phyloP scores from a whole-genome alignment of 139 green algal genomes.

The Chlamydomonas sp. region DNA sequence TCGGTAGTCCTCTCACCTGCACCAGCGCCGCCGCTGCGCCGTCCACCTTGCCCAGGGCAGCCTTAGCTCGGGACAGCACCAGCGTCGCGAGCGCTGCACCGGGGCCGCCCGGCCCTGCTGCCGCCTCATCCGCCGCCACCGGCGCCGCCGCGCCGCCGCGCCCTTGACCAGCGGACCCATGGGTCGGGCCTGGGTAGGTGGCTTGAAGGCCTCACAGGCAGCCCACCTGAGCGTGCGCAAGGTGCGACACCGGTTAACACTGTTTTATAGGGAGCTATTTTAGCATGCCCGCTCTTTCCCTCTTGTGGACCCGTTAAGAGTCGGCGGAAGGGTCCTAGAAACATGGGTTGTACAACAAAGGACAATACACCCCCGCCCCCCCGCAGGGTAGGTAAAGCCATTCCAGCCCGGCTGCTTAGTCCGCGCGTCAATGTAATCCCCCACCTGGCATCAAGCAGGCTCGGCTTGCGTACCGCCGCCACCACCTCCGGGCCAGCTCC shows the following conservation, averaged over 20 bases:
- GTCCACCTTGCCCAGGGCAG: slow-evolving; percentile 23
- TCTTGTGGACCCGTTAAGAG: too few relatives aligned
- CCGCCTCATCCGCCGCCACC: not conserved
- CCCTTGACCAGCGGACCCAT: not conserved
- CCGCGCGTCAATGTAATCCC: not conserved
- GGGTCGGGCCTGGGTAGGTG: slow-evolving; percentile 14
- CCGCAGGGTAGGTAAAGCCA: not conserved
- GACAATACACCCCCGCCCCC: too few relatives aligned
- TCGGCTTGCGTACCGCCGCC: not conserved
- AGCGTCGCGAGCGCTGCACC: slow-evolving; percentile 35
- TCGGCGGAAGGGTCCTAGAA: too few relatives aligned
- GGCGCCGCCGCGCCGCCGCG: not conserved
- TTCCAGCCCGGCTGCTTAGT: not conserved
- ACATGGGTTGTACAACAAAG: too few relatives aligned
- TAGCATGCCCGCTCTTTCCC: too few relatives aligned
- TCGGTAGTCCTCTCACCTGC: slow-evolving; percentile 1
- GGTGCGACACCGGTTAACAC: not conserved
- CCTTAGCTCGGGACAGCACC: slow-evolving; percentile 30
- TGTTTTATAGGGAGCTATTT: not conserved
- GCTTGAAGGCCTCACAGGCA: slow-evolving; percentile 2
- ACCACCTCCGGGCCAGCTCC: not conserved
- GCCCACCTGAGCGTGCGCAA: slow-evolving; percentile 33
- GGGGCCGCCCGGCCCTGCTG: not conserved
- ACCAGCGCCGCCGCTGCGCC: not conserved
- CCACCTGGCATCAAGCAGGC: slow-evolving; percentile 24